Evolutionary conservation across 139 green algal genomes (phyloP).

Genomic region (Haematococcus lacustris): DNA sequence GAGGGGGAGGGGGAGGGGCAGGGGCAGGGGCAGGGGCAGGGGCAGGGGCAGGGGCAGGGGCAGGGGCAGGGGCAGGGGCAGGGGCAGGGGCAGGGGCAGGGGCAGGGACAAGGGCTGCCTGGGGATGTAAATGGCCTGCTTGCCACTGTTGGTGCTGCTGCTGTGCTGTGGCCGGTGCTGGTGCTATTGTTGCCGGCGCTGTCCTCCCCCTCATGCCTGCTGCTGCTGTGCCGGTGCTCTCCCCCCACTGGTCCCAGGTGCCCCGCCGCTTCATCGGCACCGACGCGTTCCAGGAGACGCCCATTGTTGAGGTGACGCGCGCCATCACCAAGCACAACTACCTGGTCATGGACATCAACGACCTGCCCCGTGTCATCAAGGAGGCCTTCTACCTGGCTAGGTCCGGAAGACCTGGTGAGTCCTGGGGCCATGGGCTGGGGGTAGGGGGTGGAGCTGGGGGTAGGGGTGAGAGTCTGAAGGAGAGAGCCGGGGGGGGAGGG

Average conservation of each 20-base stretch:
- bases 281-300: slow-evolving; percentile 97
- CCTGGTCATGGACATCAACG: slow-evolving; percentile 94
- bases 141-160: too few species aligned
- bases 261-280: slow-evolving; percentile 54
- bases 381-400: slow-evolving; percentile 95
- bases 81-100: too few species aligned
- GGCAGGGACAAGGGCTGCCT: too few species aligned
- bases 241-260: too few species aligned
- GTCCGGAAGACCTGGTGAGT: slow-evolving; percentile 73
- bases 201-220: too few species aligned
- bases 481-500: not conserved
- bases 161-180: not conserved
- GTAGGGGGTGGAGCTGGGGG: too few species aligned
- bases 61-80: too few species aligned
- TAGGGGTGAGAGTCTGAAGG: too few species aligned
- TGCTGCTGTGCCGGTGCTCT: too few species aligned
- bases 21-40: too few species aligned
- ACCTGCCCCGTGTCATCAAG: slow-evolving; percentile 91
- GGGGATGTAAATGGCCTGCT: too few species aligned
- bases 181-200: not conserved
- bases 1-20: not conserved
- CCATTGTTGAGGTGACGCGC: slow-evolving; percentile 97
- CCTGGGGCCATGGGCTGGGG: not conserved
- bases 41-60: too few species aligned
- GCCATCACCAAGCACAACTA: slow-evolving; percentile 99